These are phyloP conservation scores for Kurtzmaniella natalensis DNA, from an alignment of 1,139 yeast species.

Conservation along the genomic window DNA sequence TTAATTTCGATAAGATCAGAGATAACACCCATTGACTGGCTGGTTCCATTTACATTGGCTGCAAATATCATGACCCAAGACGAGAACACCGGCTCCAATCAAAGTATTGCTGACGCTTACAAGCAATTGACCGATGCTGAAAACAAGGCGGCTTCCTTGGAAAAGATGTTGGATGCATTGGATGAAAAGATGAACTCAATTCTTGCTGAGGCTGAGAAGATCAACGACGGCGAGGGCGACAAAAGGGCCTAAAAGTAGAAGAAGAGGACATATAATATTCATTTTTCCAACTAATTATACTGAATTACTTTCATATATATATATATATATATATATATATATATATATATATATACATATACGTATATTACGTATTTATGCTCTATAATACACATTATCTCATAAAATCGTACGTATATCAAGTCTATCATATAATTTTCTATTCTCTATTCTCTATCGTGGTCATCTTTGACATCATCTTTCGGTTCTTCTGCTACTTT, in stretches of 20 bases:
- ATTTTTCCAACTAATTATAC: too few relatives aligned
- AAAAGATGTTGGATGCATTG: slow-evolving; percentile 39
- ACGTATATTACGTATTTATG: slow-evolving; percentile 18
- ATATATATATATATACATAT: neutral
- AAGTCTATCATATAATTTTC: too few relatives aligned
- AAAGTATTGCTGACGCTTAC: slow-evolving; percentile 33
- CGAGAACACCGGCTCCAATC: slow-evolving; percentile 1
- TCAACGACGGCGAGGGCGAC: too few relatives aligned
- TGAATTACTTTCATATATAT: too few relatives aligned
- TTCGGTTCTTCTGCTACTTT: too few relatives aligned
- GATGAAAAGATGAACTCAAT: slow-evolving; percentile 43
- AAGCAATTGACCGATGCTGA: slow-evolving; percentile 42
- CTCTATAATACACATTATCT: too few relatives aligned
- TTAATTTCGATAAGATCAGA: too few relatives aligned
- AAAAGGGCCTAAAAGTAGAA: too few relatives aligned
- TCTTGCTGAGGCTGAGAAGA: slow-evolving; percentile 35
- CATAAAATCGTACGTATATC: too few relatives aligned
- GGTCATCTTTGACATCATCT: too few relatives aligned
- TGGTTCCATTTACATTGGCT: neutral
- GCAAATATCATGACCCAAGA: slow-evolving; percentile 6
- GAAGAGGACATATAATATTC: too few relatives aligned
- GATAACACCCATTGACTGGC: too few relatives aligned
- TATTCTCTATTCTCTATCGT: neutral
- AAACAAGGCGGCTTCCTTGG: slow-evolving; percentile 37
- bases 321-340: neutral